These are phyloP conservation scores for Pisolithus marmoratus DNA, from an alignment of 768 basidiomycete species.

Conservation along the genomic window DNA sequence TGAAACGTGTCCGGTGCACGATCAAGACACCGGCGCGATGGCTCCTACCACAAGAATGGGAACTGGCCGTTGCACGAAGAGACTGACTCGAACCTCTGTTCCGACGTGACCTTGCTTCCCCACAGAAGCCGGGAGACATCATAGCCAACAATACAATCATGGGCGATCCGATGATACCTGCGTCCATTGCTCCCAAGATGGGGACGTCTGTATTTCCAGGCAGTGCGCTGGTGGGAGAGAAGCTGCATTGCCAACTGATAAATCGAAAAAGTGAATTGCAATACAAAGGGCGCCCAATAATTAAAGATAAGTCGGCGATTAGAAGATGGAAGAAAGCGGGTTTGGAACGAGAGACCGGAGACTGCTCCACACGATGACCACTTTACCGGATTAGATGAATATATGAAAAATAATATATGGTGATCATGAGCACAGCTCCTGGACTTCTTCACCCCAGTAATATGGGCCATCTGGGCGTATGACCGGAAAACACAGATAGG, in stretches of 20 bases:
- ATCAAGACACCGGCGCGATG: constrained; percentile 1
- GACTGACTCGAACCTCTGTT: not conserved
- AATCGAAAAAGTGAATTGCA: constrained; percentile 1
- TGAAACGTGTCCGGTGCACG: not conserved
- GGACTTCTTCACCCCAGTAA: no score
- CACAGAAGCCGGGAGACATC: constrained; percentile 2
- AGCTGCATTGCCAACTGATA: constrained; percentile 9
- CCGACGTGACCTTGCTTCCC: not conserved
- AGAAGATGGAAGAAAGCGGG: not conserved
- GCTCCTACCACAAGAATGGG: not conserved
- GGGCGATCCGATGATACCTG: constrained; percentile 9
- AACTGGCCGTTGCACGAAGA: constrained; percentile 5
- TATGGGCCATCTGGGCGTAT: not conserved
- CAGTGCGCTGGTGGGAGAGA: constrained; percentile 4
- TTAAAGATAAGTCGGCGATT: constrained; percentile 2
- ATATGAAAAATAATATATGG: not conserved
- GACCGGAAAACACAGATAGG: not conserved
- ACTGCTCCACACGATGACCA: constrained; percentile 6
- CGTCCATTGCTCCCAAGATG: constrained; percentile 6
- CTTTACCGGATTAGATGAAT: constrained; percentile 1
- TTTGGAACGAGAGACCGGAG: no score
- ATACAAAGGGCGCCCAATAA: constrained; percentile 1
- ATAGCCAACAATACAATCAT: not conserved
- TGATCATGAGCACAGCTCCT: not conserved
- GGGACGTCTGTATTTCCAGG: constrained; percentile 7